Evolutionary conservation across 2,329 filamentous ascomycete genomes (phyloP), one percentile per base, ranked within the genome.

Genomic region (Fusarium oxysporum): DNA sequence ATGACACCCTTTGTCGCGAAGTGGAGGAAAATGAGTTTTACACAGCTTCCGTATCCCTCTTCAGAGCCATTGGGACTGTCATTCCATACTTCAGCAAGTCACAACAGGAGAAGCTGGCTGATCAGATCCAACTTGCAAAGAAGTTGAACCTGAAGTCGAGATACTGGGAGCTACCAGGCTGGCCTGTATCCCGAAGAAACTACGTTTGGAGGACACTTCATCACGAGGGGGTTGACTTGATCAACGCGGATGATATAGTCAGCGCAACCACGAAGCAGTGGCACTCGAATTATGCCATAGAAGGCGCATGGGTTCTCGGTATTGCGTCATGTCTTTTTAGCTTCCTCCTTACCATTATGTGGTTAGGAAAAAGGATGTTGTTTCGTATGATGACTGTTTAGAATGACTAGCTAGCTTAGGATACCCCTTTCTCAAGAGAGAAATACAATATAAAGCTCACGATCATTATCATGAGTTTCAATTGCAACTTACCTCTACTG

Each of bases 41-140:
- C 81, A 93, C 92, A 77, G 90, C 91, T 25, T 91, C 88, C 19
- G 85, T 87, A 1, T 85, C 87, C 19, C 89, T 93, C 73, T 81
- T 79, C 32, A 75, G 78, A 10, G 78, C 85, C 1, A 82, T 93
- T 9, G 91, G 90, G 2, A 50, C 86, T 78, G 54, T 75, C 82
- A 83, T 72, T 10, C 43, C 61, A 1, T 65, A 74, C 77, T 77
- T 86, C 85, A 80, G 79, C 48, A 78, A 78, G 3, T 80, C 80
- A 4, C 80, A 90, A 73, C 76, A 86, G 30, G 71, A 71, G 6
- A 82, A 76, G 25, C 77, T 90, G 19, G 80, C 82, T 43, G 70
- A 68, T 8, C 86, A 89, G 55, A 77, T 90, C 10, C 71, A 79
- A 37, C 82, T 81, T 37, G 89, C 88, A 10, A 86, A 89, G 57